phyloP scores from a whole-genome alignment of 495 filamentous ascomycete species.

The Aspergillus asperescens region DNA sequence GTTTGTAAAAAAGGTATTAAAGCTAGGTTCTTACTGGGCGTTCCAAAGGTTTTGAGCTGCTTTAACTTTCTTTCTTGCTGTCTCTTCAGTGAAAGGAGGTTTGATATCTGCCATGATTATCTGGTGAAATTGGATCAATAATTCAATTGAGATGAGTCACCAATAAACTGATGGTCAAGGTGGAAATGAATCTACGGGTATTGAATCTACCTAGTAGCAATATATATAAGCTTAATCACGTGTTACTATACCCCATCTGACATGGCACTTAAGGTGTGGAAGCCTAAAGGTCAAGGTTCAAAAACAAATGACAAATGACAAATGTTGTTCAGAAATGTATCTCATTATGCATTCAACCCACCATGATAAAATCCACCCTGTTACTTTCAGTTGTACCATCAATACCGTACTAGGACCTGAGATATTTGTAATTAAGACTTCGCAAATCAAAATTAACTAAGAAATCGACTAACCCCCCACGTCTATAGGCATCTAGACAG shows the following conservation, averaged over 20 bases:
- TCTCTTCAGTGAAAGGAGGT: constrained; percentile 77
- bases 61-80: constrained; percentile 75
- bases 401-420: not conserved
- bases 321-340: no score
- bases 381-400: not conserved
- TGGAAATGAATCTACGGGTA: not conserved
- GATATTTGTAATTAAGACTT: not conserved
- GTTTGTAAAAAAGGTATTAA: not conserved
- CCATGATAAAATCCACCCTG: no score
- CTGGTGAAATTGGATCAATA: not conserved
- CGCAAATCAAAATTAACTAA: no score
- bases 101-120: constrained; percentile 48
- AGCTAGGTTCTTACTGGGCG: constrained; percentile 49
- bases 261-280: no score
- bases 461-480: no score
- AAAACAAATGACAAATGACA: no score
- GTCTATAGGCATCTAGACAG: no score
- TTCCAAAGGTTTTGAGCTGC: constrained; percentile 84
- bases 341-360: no score
- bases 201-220: no score
- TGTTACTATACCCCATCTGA: no score
- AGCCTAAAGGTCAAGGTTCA: no score
- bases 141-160: not conserved
- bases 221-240: constrained; percentile 11
- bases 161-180: not conserved